Evolutionary conservation across 23 red algal species (phyloP), one percentile per base, ranked within the genome.

Genomic region (Cyanidiococcus yangmingshanensis): DNA sequence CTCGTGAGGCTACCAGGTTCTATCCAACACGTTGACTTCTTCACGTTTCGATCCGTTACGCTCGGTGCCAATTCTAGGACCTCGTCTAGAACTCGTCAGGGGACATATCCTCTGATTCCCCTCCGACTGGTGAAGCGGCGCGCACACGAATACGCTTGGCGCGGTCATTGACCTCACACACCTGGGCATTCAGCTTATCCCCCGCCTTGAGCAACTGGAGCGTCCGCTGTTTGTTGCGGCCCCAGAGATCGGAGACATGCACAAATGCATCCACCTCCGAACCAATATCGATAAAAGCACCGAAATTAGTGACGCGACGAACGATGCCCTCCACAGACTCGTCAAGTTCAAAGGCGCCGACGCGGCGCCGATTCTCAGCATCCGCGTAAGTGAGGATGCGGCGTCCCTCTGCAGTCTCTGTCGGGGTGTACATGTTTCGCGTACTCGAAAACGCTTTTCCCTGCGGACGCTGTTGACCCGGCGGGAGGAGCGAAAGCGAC

Each of bases 271-370:
- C 76, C 51, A 82, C 40, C 59, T 86, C 86, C 16, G 86, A 82
- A 2, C 90, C 90, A 26, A 95, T 79, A 79, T 95, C 90, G 16
- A 95, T 38, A 40, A 86, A 95, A n/a, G 84, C 90, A 17, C 90
- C 90, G 80, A 77, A 95, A 51, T 95, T 95, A 1, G 90, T 87
- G 32, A 95, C 80, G 0, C 90, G 80, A 58, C 79, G 79, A 0
- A 95, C 74, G 32, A 68, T 75, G 37, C 90, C 90, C 12, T 59
- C 31, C 34, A 86, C 77, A 12, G 77, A 40, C 25, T 83, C 78
- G 2, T 82, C 90, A 2, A 83, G 63, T 7, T 71, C 3, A 35
- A 17, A 71, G 7, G 63, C 15, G 27, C 63, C 63, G 16, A 71
- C 63, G 7, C n/a, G n/a, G 63, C 63, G 63, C 63, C 63, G 63